Conservation (phyloP, 164 flowering plant genomes). For the Magnolia changhungtana region DNA sequence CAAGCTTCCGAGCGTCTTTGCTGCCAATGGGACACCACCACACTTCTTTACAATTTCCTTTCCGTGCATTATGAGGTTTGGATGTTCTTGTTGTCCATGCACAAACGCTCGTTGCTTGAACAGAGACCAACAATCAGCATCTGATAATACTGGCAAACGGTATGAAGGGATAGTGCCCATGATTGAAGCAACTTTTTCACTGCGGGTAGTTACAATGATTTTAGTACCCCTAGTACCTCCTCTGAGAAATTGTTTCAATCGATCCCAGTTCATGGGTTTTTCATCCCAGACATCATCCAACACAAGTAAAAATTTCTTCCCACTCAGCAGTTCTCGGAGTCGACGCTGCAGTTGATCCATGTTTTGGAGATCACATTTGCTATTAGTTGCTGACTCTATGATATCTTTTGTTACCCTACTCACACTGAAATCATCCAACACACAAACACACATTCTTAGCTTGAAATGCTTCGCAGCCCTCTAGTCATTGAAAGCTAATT, state of each 20-base stretch:
- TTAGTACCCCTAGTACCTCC: constrained; percentile 10
- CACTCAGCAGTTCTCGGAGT: constrained; percentile 4
- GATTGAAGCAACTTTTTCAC: constrained; percentile 10
- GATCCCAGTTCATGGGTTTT: constrained; percentile 6
- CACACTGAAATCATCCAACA: constrained; percentile 7
- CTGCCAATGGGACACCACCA: constrained; percentile 20
- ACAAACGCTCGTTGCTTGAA: background rate
- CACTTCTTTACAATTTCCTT: constrained; percentile 17
- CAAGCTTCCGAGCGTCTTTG: constrained; percentile 14
- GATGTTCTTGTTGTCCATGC: background rate
- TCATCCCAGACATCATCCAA: constrained; percentile 21
- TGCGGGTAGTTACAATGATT: constrained; percentile 18
- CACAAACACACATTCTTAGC: constrained; percentile 2
- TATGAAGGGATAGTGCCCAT: background rate
- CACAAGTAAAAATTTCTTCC: constrained; percentile 14
- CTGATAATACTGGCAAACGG: constrained; percentile 5
- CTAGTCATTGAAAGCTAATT: constrained; percentile 6
- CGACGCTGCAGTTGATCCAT: constrained; percentile 3
- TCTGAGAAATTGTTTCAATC: background rate
- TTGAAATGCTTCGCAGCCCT: constrained; percentile 1
- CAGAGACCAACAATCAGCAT: constrained; percentile 15
- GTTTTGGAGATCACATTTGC: background rate
- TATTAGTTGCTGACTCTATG: background rate
- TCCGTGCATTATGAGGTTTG: constrained; percentile 1
- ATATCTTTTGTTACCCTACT: constrained; percentile 1